Conservation (phyloP, 306 rosid genomes). For the Rubus idaeus region DNA sequence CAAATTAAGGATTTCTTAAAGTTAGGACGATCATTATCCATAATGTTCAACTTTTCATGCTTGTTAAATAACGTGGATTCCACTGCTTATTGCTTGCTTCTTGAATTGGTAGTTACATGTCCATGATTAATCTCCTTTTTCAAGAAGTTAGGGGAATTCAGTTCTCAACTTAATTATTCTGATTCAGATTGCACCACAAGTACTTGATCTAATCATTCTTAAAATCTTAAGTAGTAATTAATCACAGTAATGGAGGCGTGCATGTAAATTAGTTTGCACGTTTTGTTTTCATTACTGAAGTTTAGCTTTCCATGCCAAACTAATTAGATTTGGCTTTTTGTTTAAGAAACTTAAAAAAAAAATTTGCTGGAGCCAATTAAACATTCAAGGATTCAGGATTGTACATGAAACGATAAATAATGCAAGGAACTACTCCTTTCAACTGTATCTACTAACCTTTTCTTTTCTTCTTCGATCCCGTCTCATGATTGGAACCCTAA, state of each 20-base stretch:
- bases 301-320: background rate
- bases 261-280: background rate
- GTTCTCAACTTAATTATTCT: background rate
- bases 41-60: background rate
- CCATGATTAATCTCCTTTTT: background rate
- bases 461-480: too few relatives aligned
- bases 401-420: background rate
- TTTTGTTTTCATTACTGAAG: background rate
- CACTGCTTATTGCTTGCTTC: background rate
- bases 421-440: too few relatives aligned
- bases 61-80: background rate
- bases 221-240: background rate
- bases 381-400: background rate
- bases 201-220: background rate
- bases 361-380: background rate
- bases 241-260: background rate
- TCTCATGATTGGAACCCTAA: too few relatives aligned
- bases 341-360: too few relatives aligned
- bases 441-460: too few relatives aligned
- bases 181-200: background rate
- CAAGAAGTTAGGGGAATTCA: constrained; percentile 10
- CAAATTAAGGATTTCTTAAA: background rate
- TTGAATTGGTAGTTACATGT: background rate
- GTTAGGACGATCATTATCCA: background rate
- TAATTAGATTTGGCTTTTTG: too few relatives aligned